Conservation (phyloP, 306 rosid genomes). For the Senna siamea region DNA sequence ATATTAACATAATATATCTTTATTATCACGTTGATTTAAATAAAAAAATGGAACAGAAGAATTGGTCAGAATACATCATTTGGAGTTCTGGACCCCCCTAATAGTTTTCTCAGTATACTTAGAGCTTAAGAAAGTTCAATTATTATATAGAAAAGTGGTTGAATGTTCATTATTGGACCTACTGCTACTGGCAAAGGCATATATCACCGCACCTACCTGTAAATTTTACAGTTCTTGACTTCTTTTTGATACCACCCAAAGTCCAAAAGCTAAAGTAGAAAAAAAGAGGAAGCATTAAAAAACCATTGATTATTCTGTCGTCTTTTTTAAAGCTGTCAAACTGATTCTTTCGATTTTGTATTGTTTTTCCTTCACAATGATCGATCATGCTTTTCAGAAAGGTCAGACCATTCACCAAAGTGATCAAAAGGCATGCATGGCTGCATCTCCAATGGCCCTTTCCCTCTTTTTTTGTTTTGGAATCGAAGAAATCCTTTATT, state of each 20-base stretch:
- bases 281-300: constrained; percentile 34
- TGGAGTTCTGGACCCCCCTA: neutral
- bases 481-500: neutral
- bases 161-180: neutral
- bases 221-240: neutral
- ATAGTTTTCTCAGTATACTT: constrained; percentile 32
- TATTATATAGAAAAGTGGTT: neutral
- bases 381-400: constrained; percentile 8
- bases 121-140: constrained; percentile 38
- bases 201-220: neutral
- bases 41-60: neutral
- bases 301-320: constrained; percentile 17
- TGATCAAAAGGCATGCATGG: neutral
- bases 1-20: too few species aligned
- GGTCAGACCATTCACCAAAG: neutral
- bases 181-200: neutral
- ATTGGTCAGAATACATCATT: neutral
- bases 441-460: neutral
- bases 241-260: constrained; percentile 31
- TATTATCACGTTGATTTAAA: too few species aligned
- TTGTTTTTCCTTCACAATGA: neutral
- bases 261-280: constrained; percentile 47
- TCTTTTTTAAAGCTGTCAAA: constrained; percentile 45
- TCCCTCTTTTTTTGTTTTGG: too few species aligned
- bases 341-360: neutral